phyloP scores from a whole-genome alignment of 345 rosid species.

The Combretum micranthum region DNA sequence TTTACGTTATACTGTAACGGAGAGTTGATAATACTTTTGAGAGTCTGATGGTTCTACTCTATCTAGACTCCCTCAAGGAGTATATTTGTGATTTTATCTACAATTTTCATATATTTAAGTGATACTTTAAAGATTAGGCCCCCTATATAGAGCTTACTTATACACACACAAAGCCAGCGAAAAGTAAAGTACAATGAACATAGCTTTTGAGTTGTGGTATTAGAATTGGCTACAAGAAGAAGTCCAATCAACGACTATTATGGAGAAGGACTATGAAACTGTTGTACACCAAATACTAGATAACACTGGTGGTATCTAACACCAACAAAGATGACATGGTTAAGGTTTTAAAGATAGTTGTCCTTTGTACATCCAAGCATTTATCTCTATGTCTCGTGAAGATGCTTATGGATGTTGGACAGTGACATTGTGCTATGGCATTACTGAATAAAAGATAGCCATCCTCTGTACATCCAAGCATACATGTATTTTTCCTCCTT shows the following conservation, averaged over 20 bases:
- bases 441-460: constrained; percentile 14
- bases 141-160: constrained; percentile 63
- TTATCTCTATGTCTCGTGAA: constrained; percentile 64
- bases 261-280: constrained; percentile 53
- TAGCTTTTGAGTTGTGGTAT: constrained; percentile 81
- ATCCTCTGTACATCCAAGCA: too few relatives aligned
- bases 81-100: too few relatives aligned
- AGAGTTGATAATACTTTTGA: too few relatives aligned
- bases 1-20: too few relatives aligned
- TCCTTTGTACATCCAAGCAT: constrained; percentile 76
- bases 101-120: too few relatives aligned
- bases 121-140: too few relatives aligned
- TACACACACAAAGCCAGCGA: constrained; percentile 55
- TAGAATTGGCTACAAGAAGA: constrained; percentile 54
- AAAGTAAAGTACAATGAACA: constrained; percentile 80
- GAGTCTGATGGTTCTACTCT: too few relatives aligned
- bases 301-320: constrained; percentile 23
- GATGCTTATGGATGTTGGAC: constrained; percentile 73
- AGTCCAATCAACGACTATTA: constrained; percentile 58
- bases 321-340: constrained; percentile 49
- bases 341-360: constrained; percentile 56
- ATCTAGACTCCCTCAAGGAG: too few relatives aligned
- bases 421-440: constrained; percentile 30
- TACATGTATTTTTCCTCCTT: too few relatives aligned
- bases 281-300: constrained; percentile 47